These are phyloP conservation scores for Periconia sp. DNA, from an alignment of 2,329 filamentous ascomycete species.

Conservation along the genomic window DNA sequence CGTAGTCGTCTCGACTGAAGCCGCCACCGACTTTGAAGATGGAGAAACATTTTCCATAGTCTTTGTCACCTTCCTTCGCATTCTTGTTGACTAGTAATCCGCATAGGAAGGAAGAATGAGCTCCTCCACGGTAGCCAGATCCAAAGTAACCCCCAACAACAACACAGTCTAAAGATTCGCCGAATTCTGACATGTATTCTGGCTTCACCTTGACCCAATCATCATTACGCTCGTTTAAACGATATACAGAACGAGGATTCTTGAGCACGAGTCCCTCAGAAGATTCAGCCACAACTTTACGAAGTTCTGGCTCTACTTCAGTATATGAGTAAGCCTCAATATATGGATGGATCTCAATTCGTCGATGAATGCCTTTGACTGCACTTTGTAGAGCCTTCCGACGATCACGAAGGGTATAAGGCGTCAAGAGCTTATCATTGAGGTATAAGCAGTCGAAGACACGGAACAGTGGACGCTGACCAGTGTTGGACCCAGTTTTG, in stretches of 20 bases:
- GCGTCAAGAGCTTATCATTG: constrained; percentile 79
- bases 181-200: constrained; percentile 97
- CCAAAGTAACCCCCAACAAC: constrained; percentile 94
- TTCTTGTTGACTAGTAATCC: constrained; percentile 78
- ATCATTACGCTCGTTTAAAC: constrained; percentile 86
- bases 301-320: constrained; percentile 79
- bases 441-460: constrained; percentile 92
- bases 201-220: constrained; percentile 99
- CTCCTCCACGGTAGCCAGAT: constrained; percentile 81
- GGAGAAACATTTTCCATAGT: constrained; percentile 81
- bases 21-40: constrained; percentile 99
- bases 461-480: constrained; percentile 77
- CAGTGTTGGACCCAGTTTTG: constrained; percentile 62
- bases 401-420: constrained; percentile 82
- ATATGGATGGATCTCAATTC: constrained; percentile 83
- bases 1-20: constrained; percentile 84
- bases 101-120: constrained; percentile 86
- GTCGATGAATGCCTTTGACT: constrained; percentile 72
- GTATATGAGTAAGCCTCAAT: constrained; percentile 68
- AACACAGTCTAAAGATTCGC: constrained; percentile 88
- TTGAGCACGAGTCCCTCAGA: constrained; percentile 93
- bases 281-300: constrained; percentile 82
- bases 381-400: constrained; percentile 74
- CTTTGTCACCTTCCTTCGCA: constrained; percentile 60
- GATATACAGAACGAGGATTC: constrained; percentile 86